Base-by-base conservation (phyloP, 2,329 filamentous ascomycete genomes). In the Cladosporium colombiae region DNA sequence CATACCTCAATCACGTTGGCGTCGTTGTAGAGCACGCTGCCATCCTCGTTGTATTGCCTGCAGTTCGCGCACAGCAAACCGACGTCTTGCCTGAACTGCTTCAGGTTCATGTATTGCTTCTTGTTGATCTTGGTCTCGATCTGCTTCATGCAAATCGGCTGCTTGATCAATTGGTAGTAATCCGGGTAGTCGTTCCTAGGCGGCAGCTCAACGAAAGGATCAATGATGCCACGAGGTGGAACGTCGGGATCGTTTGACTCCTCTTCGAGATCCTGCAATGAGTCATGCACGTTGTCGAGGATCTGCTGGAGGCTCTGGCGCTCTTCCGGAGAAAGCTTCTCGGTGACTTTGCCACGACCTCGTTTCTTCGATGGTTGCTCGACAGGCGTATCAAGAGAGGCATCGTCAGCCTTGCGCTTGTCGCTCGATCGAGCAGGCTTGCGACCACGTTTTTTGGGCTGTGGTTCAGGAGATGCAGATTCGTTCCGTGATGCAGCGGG, bases 121-220 rank as follows among this genome's bases (percentile, higher is more conserved):
- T 92, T 94, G 82, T 97, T 97, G 81, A 99, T 97, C 83, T 92
- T 94, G 76, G 90, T 91, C 76, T 92, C 88, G 74, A 99, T 97
- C 77, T 93, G 89, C 72, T 97, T 95, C 91, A 98, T 97, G 75
- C 91, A 94, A 75, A 99, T 97, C 0, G 95, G 95, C 64, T 89
- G 90, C 75, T 90, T 87, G 77, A 99, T 99, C 78, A 97, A 88
- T 76, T 94, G 82, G 77, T 97, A 99, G 82, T 99, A 99, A 76
- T 98, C 93, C 29, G 92, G 91, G 75, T 96, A 99, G 67, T 94
- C 89, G 66, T 89, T 89, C 81, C 92, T 96, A 49, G 92, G 90
- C 1, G 94, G 94, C 35, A 97, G 84, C 75, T 95, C 93, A 78
- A 98, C 86, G 78, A 99, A 99, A 0, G 93, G 94, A 35, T 93